These are phyloP conservation scores for Stipa capillata DNA, from an alignment of 176 grass and related monocot genomes.

Conservation along the genomic window DNA sequence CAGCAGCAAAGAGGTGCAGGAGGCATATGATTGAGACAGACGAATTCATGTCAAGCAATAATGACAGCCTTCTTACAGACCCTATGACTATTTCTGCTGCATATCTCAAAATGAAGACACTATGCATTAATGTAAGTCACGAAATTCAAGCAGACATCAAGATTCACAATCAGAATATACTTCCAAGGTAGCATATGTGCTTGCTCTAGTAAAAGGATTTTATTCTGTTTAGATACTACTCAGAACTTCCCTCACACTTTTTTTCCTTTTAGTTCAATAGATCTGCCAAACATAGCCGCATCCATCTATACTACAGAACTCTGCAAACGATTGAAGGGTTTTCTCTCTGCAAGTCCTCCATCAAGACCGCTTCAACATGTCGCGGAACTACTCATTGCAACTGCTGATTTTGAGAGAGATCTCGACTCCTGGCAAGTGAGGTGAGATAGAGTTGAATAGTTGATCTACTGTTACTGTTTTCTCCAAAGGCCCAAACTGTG, in stretches of 20 bases:
- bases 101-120: slow-evolving; percentile 92
- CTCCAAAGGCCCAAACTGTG: neutral
- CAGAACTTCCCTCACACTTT: slow-evolving; percentile 3
- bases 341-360: slow-evolving; percentile 84
- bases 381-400: slow-evolving; percentile 71
- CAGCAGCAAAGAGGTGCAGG: slow-evolving; percentile 77
- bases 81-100: slow-evolving; percentile 71
- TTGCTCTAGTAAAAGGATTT: neutral
- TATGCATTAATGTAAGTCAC: slow-evolving; percentile 74
- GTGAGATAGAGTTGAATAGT: slow-evolving; percentile 43
- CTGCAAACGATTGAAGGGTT: slow-evolving; percentile 69
- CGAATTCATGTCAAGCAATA: slow-evolving; percentile 80
- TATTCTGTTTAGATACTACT: neutral
- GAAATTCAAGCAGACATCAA: slow-evolving; percentile 97
- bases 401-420: slow-evolving; percentile 87
- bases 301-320: slow-evolving; percentile 81
- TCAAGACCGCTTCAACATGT: slow-evolving; percentile 76
- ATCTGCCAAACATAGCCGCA: slow-evolving; percentile 93
- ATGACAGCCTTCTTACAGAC: slow-evolving; percentile 70
- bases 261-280: slow-evolving; percentile 62
- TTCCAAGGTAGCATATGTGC: slow-evolving; percentile 61
- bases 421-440: slow-evolving; percentile 84
- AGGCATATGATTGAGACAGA: slow-evolving; percentile 95
- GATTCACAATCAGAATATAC: slow-evolving; percentile 91
- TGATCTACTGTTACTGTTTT: slow-evolving; percentile 3